Evolutionary conservation across 2,329 filamentous ascomycete genomes (phyloP).

Genomic region (Incumbomyces delicatus): DNA sequence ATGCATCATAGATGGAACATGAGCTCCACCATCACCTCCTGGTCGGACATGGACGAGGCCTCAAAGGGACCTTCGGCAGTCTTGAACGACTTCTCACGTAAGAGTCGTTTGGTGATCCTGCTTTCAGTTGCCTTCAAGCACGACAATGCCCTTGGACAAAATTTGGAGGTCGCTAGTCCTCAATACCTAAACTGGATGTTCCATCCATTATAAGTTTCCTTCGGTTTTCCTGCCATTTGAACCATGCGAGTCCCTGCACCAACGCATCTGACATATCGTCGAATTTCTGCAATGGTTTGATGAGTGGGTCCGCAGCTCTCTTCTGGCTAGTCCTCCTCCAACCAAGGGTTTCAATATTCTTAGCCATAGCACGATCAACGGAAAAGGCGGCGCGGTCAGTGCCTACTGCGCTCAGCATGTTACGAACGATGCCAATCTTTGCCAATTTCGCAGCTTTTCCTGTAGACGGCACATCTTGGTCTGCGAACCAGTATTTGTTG

Average conservation of each 20-base stretch:
- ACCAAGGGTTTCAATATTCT: conserved; percentile 6
- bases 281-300: conserved; percentile 45
- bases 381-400: conserved; percentile 4
- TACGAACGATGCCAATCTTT: conserved; percentile 6
- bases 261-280: conserved; percentile 76
- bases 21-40: no score
- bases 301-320: background rate
- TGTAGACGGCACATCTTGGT: conserved; percentile 28
- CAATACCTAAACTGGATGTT: background rate
- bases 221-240: conserved; percentile 53
- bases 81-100: no score
- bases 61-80: no score
- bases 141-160: no score
- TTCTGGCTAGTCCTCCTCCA: background rate
- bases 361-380: background rate
- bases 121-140: no score
- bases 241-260: conserved; percentile 66
- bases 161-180: background rate
- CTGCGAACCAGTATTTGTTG: conserved; percentile 48
- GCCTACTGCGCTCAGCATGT: conserved; percentile 1
- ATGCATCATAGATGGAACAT: no score
- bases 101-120: no score
- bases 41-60: no score
- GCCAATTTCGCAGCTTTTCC: conserved; percentile 4
- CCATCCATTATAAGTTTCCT: background rate